These are phyloP conservation scores for Pythium chondricola DNA, from an alignment of 352 stramenopile genomes.

Conservation along the genomic window DNA sequence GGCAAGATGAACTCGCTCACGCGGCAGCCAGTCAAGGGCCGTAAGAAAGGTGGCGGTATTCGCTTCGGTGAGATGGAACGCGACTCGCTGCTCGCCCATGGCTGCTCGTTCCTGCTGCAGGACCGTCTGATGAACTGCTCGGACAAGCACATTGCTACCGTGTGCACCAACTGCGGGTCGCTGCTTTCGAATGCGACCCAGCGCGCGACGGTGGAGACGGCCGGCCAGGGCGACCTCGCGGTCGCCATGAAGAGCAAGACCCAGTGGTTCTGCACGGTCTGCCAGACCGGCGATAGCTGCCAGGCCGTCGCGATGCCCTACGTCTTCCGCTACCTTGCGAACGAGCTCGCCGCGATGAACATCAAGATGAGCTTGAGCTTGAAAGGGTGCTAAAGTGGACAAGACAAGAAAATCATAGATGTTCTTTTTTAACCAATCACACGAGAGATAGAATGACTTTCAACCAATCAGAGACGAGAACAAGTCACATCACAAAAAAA, in stretches of 20 bases:
- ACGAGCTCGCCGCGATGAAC: slow-evolving; percentile 99
- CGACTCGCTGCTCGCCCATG: slow-evolving; percentile 98
- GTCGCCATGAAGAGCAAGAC: slow-evolving; percentile 85
- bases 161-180: slow-evolving; percentile 91
- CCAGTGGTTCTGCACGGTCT: slow-evolving; percentile 83
- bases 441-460: background rate
- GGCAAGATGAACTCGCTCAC: slow-evolving; percentile 99
- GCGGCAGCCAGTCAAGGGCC: slow-evolving; percentile 98
- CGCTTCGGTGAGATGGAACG: slow-evolving; percentile 99
- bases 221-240: slow-evolving; percentile 75
- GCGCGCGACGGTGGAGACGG: slow-evolving; percentile 71
- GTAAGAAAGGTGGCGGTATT: slow-evolving; percentile 99
- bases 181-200: slow-evolving; percentile 86
- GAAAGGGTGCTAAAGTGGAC: slow-evolving; percentile 44
- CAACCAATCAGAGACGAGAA: slow-evolving; percentile 6
- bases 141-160: slow-evolving; percentile 97
- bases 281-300: slow-evolving; percentile 85
- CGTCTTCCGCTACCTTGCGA: slow-evolving; percentile 98
- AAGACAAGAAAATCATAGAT: background rate
- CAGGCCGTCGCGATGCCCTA: slow-evolving; percentile 97
- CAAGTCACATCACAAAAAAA: background rate
- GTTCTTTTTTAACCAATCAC: slow-evolving; percentile 1
- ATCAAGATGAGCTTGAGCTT: slow-evolving; percentile 97
- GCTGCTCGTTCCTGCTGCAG: slow-evolving; percentile 94
- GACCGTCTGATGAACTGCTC: slow-evolving; percentile 98